Conservation (phyloP, 148 eudicot genomes). For the Polygonum aviculare region DNA sequence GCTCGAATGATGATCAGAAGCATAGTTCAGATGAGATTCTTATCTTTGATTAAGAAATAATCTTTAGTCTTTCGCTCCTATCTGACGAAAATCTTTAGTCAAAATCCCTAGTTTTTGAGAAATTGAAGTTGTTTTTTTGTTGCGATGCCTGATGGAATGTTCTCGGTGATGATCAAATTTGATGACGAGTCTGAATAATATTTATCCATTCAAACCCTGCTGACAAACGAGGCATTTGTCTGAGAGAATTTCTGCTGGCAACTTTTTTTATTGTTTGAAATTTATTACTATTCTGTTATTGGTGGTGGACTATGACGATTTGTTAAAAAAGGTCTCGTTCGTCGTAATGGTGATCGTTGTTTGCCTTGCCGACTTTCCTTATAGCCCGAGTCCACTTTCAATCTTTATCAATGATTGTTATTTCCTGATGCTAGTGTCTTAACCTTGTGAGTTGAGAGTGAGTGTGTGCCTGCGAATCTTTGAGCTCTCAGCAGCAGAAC, state of each 20-base stretch:
- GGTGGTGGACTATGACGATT: background rate
- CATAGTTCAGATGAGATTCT: constrained; percentile 11
- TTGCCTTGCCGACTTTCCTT: constrained; percentile 4
- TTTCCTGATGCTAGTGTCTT: too few species aligned
- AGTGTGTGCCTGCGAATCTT: too few species aligned
- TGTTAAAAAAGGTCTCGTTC: constrained; percentile 21
- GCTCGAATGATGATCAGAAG: constrained; percentile 7
- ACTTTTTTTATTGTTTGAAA: too few species aligned
- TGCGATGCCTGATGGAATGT: background rate
- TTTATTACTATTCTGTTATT: too few species aligned
- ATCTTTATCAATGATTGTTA: too few species aligned
- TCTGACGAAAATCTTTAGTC: background rate
- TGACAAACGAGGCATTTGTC: constrained; percentile 11
- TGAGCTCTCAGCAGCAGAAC: too few species aligned
- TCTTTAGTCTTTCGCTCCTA: constrained; percentile 13
- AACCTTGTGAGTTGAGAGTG: too few species aligned
- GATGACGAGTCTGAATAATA: constrained; percentile 8
- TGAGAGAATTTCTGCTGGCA: background rate
- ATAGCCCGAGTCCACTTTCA: background rate
- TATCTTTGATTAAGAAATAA: background rate
- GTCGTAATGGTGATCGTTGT: constrained; percentile 6
- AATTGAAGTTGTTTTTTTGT: background rate
- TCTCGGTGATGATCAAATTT: background rate
- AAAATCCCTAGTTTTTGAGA: background rate
- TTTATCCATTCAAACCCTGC: constrained; percentile 7